Conservation (phyloP, 805 yeast species). For the Sungouiella blattae region DNA sequence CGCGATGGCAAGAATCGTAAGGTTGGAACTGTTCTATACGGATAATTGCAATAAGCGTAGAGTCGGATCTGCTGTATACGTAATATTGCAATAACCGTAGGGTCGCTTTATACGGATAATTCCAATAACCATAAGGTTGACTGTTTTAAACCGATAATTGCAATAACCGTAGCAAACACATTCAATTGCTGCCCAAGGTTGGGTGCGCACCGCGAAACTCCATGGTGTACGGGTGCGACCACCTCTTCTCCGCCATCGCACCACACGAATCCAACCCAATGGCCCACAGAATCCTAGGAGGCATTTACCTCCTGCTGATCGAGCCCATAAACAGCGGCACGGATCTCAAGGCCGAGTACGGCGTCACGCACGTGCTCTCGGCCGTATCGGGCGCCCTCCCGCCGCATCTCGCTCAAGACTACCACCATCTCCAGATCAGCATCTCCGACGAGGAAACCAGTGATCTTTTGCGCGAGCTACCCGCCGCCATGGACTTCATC, state of each 20-base stretch:
- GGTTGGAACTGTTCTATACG: too few species aligned
- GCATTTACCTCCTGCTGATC: constrained; percentile 71
- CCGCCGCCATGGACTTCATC: constrained; percentile 63
- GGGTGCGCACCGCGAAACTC: neutral
- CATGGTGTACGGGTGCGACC: constrained; percentile 2
- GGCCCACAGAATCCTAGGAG: constrained; percentile 66
- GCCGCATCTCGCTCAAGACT: constrained; percentile 41
- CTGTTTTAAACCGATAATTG: too few species aligned
- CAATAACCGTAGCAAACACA: too few species aligned
- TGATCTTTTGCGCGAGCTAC: constrained; percentile 61
- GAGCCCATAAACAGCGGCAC: constrained; percentile 49
- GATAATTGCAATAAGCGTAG: too few species aligned
- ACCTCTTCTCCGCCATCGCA: constrained; percentile 1
- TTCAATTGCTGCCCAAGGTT: too few species aligned
- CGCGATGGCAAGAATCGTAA: too few species aligned
- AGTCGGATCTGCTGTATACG: too few species aligned
- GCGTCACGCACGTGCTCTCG: constrained; percentile 71
- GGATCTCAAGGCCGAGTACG: constrained; percentile 48
- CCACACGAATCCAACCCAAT: constrained; percentile 1
- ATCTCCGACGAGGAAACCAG: constrained; percentile 70
- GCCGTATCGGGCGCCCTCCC: constrained; percentile 65
- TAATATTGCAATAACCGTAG: too few species aligned
- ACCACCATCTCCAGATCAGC: constrained; percentile 56
- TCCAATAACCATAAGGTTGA: too few species aligned
- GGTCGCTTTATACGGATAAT: too few species aligned